Base-by-base conservation (phyloP, 192 early-diverging fungal species). In the Oehlia diaphana region DNA sequence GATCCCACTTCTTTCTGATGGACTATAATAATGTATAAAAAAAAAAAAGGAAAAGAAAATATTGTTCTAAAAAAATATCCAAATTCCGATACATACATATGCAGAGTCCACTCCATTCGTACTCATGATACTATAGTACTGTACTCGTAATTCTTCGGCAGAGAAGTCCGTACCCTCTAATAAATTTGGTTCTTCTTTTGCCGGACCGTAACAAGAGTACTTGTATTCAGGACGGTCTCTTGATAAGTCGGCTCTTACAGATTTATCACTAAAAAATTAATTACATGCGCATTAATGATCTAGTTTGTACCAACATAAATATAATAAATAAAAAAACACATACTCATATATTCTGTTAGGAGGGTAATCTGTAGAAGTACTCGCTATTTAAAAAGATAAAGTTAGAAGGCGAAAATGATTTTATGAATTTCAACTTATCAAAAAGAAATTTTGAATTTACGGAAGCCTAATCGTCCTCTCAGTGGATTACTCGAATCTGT, bases 141-240 rank as follows among this genome's bases (percentile, higher is more conserved):
- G 80, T 16, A 89, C 39, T 26, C 89, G 82, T 64, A 85, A 82
- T 71, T 92, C 91, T 83, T 92, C 91, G 16, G 85, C 86, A 50
- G 87, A 88, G 53, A 83, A 79, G 76, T 92, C 91, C 4, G 89
- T 91, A 3, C 87, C 90, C 0, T 80, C 83, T 21, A 92, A 65
- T 33, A 91, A 49, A 77, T 85, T 91, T 10, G 90, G 89, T 64
- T 87, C 88, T 58, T 84, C 84, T 66, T 83, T 85, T 6, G 81
- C 80, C 14, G 91, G 90, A 28, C 81, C 91, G 84, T 84, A 92
- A 28, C 81, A 79, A 68, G 85, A 86, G 4, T 90, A 80, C 37
- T 76, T 76, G 87, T 90, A 92, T 47, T 78, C 9, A 9, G 89
- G 89, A 63, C 82, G 81, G 14, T 87, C 84, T 66, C 79, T 82